A percentile compares a stretch with the other conserved stretches of the same genome.
Evolutionary conservation across 139 green algal species (phyloP).

Genomic region (Volvox africanus): DNA sequence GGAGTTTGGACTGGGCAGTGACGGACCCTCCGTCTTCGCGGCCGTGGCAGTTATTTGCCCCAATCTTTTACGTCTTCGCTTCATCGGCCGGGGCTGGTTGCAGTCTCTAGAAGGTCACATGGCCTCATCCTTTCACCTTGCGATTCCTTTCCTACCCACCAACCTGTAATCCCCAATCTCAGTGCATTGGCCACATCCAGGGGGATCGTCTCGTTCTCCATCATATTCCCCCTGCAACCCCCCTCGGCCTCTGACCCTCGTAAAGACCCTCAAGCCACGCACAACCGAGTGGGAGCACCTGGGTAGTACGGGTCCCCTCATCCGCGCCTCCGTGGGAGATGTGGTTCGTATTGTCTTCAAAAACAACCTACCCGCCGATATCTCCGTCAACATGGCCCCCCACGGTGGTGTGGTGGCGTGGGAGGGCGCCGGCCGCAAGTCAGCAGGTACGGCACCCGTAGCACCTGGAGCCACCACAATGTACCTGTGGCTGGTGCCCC

Average conservation of each 20-base stretch:
- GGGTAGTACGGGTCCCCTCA: conserved; percentile 62
- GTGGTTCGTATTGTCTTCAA: conserved; percentile 58
- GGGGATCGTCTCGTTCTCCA: not conserved
- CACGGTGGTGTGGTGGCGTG: conserved; percentile 32
- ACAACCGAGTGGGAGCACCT: conserved; percentile 39
- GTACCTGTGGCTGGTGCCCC: conserved; percentile 23
- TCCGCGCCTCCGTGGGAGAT: conserved; percentile 68
- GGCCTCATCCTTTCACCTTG: too few species aligned
- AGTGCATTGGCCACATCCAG: too few species aligned
- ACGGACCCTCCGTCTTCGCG: too few species aligned
- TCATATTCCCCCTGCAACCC: not conserved
- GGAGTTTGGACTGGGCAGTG: too few species aligned
- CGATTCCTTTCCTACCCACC: too few species aligned
- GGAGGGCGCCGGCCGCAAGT: not conserved
- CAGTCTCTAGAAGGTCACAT: too few species aligned
- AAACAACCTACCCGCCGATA: conserved; percentile 56
- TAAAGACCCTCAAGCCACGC: not conserved
- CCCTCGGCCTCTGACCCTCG: not conserved
- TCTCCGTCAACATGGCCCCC: conserved; percentile 65
- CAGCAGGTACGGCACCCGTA: not conserved
- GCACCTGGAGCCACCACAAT: not conserved
- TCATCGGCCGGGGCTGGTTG: too few species aligned
- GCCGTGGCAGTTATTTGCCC: too few species aligned
- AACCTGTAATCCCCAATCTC: too few species aligned
- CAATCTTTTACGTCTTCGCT: too few species aligned